A percentile compares a stretch with the other conserved stretches of the same genome.
These are phyloP conservation scores for Panicum miliaceum DNA, from an alignment of 176 grass and related monocot genomes.

Conservation along the genomic window DNA sequence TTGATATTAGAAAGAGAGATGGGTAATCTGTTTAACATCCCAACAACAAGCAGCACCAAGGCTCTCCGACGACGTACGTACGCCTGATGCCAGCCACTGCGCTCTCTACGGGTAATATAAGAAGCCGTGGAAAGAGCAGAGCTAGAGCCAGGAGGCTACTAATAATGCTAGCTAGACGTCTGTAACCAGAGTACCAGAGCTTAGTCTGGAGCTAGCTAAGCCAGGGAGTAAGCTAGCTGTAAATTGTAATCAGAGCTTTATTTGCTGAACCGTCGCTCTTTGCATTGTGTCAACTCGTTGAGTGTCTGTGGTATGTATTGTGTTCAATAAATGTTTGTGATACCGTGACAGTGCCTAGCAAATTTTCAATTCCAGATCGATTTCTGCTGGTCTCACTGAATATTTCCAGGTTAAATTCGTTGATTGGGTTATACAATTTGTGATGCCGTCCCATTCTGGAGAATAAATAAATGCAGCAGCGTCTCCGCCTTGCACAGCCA, in stretches of 20 bases:
- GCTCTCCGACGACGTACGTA: background rate
- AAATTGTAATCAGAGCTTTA: background rate
- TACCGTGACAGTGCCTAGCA: background rate
- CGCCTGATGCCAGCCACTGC: background rate
- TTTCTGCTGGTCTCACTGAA: background rate
- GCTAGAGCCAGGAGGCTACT: background rate
- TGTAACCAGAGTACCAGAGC: background rate
- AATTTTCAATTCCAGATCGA: background rate
- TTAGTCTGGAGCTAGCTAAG: no score
- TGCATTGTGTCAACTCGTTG: background rate
- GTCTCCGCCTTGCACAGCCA: background rate
- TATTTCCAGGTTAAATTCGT: background rate
- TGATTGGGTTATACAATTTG: background rate
- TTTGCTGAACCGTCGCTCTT: background rate
- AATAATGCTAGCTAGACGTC: no score
- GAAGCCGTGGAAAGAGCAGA: background rate
- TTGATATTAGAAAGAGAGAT: no score
- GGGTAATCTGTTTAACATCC: no score
- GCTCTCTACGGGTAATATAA: background rate
- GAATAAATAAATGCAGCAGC: background rate
- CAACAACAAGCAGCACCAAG: constrained; percentile 45
- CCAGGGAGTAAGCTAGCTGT: background rate
- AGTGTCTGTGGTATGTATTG: background rate
- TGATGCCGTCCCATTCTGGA: background rate
- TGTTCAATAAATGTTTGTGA: background rate